Base-by-base conservation (phyloP, 139 green algal species). In the Desmodesmus armatus region DNA sequence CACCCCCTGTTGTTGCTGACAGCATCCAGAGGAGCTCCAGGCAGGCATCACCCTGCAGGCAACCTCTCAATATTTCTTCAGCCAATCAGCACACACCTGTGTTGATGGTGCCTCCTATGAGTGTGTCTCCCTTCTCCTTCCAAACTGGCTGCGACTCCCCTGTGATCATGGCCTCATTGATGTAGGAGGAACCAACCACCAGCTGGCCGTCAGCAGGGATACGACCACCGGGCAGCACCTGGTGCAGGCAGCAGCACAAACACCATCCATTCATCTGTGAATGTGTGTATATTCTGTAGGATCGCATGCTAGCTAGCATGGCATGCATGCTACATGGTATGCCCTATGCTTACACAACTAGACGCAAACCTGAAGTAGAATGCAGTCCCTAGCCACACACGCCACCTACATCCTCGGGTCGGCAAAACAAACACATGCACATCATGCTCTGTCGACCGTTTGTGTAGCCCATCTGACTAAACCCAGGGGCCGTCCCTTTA, bases 131-230 rank as follows among this genome's bases (percentile, higher is more conserved):
- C 2, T 76, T 43, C 1, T 60, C 37, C 83, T 51, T 53, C 69
- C 74, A 97, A 91, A 25, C 94, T 44, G 78, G 78, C 5, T n/a
- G 7, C 15, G 78, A 87, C 88, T 99, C 97, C 15, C 97, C 97
- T 21, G 96, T 99, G 40, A 99, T 91, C 97, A 99, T 99, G 87
- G 92, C 90, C 89, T 99, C 97, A 66, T 99, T 95, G n/a, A 97
- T 89, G 84, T 98, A 94, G 19, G 91, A 95, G 37, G 89, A 67
- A 9, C 96, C 97, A 53, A 90, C 80, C 27, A 96, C 65, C 31
- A 99, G 91, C 25, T 91, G 81, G 1, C 97, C 97, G 83, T 99
- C 97, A 3, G 92, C 93, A 17, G 97, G 95, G 5, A 99, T 87
- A 67, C 93, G 92, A 0, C 90, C 87, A 11, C 97, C 96, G 0